Evolutionary conservation across 192 early-diverging fungal species (phyloP), one percentile per base, ranked within the genome.

Genomic region (Radiomyces spectabilis): DNA sequence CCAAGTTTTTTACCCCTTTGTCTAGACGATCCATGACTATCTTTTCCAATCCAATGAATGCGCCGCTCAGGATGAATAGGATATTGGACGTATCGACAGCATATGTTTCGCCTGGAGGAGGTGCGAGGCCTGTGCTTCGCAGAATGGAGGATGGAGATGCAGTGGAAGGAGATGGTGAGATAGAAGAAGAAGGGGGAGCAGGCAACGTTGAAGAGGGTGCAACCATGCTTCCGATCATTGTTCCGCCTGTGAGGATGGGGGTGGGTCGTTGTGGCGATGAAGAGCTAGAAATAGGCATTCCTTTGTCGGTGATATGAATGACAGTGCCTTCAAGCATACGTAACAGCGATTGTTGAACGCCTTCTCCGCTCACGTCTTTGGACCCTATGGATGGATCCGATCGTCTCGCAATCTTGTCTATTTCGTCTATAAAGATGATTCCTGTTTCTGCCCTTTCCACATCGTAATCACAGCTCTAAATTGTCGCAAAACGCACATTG

Each of bases 381-480:
- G 86, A 85, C 33, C 84, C 77, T 0, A 81, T 80, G 53, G 77
- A 74, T 1, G 83, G 67, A 61, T 93, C 89, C 0, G 86, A 80
- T 46, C 87, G 75, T 46, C 85, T 73, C 5, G 92, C 82, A 51
- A 94, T 88, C 71, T 94, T 94, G 75, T 94, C 92, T 51, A 94
- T 90, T 63, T 94, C 92, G 53, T 94, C 92, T 51, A 94, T 91
- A 75, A 92, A 94, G 16, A 94, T 82, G 45, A 94, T 90, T 0
- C 92, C 92, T 10, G 80, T 78, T 59, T 94, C 86, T 5, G 92
- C 92, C 21, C 81, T 81, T 29, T 81, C 78, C 34, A 94, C 87
- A 48, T 94, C 85, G 51, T 88, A 94, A 53, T 94, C 89, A 44
- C 89, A 86, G 62, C 80, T 87, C 78, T 81, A 51, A 16, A 41